These are phyloP conservation scores for Metschnikowia rubicola DNA, from an alignment of 805 yeast genomes.

Conservation along the genomic window DNA sequence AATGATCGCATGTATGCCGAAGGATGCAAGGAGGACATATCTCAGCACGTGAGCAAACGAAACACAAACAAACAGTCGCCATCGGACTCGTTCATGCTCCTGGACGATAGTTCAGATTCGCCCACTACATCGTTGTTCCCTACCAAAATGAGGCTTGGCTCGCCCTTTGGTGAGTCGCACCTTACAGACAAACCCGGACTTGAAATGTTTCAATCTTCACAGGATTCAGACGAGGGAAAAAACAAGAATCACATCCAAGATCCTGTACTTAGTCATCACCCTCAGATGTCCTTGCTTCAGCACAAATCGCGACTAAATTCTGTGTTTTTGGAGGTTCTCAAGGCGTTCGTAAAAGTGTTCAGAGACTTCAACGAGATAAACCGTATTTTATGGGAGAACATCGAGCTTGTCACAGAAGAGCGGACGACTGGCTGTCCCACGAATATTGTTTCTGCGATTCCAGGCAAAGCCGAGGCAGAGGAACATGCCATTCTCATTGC, in stretches of 20 bases:
- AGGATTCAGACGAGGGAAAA: background rate
- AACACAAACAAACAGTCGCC: background rate
- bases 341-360: conserved; percentile 29
- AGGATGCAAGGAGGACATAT: conserved; percentile 30
- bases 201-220: background rate
- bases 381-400: conserved; percentile 24
- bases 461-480: conserved; percentile 30
- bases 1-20: conserved; percentile 23
- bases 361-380: conserved; percentile 29
- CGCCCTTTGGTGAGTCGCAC: background rate
- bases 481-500: conserved; percentile 27
- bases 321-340: conserved; percentile 35
- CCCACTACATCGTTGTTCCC: background rate
- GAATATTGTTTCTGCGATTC: conserved; percentile 22
- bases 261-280: conserved; percentile 21
- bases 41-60: conserved; percentile 14
- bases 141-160: background rate
- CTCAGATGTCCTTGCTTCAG: conserved; percentile 30
- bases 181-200: background rate
- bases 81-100: background rate
- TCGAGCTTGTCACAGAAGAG: conserved; percentile 28
- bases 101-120: background rate
- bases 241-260: conserved; percentile 13
- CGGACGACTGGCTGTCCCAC: conserved; percentile 10
- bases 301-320: conserved; percentile 30